These are phyloP conservation scores for Carpinus fangiana DNA, from an alignment of 306 rosid genomes.

Conservation along the genomic window DNA sequence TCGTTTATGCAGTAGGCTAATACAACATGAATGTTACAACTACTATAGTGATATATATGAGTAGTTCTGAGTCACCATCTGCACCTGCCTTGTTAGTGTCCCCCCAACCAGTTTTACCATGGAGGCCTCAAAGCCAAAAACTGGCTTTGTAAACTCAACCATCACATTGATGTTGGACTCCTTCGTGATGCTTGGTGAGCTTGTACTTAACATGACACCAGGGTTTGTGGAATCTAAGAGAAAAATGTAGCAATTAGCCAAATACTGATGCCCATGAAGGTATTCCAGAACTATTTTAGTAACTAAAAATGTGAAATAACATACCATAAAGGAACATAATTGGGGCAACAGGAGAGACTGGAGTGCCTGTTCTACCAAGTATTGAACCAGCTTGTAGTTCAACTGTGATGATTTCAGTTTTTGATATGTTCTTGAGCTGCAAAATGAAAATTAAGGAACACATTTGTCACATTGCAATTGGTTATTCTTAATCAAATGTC, in stretches of 20 bases:
- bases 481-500: too few relatives aligned
- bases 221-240: conserved; percentile 50
- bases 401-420: conserved; percentile 45
- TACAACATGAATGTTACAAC: conserved; percentile 4
- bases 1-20: background rate
- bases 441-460: conserved; percentile 20
- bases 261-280: conserved; percentile 8
- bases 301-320: conserved; percentile 3
- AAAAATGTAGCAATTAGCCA: conserved; percentile 12
- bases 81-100: conserved; percentile 63
- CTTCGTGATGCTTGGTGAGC: conserved; percentile 48
- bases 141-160: conserved; percentile 73
- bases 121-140: conserved; percentile 62
- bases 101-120: conserved; percentile 54
- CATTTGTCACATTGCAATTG: background rate
- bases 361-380: conserved; percentile 52
- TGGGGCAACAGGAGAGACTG: conserved; percentile 54
- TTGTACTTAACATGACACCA: conserved; percentile 47
- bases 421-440: conserved; percentile 49
- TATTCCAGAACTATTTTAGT: background rate
- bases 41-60: too few relatives aligned
- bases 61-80: conserved; percentile 11
- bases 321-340: conserved; percentile 64
- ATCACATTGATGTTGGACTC: conserved; percentile 41
- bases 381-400: conserved; percentile 42